Evolutionary conservation across 441 rosid genomes (phyloP).

Genomic region (Gossypium trilobum): DNA sequence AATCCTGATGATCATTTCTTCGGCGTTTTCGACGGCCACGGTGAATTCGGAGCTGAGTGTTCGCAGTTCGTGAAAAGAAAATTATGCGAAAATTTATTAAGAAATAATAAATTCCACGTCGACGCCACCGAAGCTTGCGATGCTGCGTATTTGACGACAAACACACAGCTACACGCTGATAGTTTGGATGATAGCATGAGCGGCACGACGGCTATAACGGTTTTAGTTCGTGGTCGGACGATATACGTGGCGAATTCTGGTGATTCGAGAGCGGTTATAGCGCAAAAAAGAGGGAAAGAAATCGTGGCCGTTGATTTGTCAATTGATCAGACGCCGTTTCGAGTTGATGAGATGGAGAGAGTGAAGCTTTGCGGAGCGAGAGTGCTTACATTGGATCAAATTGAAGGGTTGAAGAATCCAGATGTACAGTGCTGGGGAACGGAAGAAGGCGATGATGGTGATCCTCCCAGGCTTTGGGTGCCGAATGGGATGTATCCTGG

Average conservation of each 20-base stretch:
- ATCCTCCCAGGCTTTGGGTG: constrained; percentile 96
- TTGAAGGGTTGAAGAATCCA: constrained; percentile 91
- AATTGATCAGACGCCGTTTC: constrained; percentile 86
- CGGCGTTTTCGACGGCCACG: constrained; percentile 96
- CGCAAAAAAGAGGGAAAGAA: constrained; percentile 66
- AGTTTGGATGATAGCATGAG: constrained; percentile 87
- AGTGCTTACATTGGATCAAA: constrained; percentile 93
- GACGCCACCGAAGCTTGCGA: constrained; percentile 83
- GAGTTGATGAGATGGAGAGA: constrained; percentile 77
- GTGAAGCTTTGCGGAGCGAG: constrained; percentile 92
- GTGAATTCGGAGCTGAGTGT: constrained; percentile 86
- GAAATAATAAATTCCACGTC: constrained; percentile 47
- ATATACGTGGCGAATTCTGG: constrained; percentile 82
- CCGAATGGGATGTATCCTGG: constrained; percentile 97
- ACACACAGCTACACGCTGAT: constrained; percentile 72
- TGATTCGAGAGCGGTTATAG: constrained; percentile 89
- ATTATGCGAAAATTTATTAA: constrained; percentile 76
- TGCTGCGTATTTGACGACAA: constrained; percentile 53
- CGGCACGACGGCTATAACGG: constrained; percentile 95
- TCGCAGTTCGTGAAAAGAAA: constrained; percentile 79
- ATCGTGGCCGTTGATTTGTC: constrained; percentile 81
- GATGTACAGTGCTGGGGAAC: constrained; percentile 95
- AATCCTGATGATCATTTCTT: constrained; percentile 69
- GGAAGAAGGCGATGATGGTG: constrained; percentile 95
- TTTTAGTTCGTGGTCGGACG: constrained; percentile 78